phyloP scores from a whole-genome alignment of 345 rosid genomes.

The Mallotus nudiflorus region DNA sequence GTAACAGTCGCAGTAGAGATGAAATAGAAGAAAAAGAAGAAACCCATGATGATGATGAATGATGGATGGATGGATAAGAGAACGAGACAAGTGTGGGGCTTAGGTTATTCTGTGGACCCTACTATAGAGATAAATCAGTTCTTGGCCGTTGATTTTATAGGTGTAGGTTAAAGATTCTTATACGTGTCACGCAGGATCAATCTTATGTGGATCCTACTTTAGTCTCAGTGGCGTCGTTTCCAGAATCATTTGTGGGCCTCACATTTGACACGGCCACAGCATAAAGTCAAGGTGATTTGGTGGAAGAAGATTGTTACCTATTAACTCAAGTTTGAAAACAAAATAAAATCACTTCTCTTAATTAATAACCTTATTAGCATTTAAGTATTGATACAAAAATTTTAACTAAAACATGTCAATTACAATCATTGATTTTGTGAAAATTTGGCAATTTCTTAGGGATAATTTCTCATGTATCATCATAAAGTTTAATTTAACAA shows the following conservation, averaged over 20 bases:
- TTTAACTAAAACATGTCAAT: too few relatives aligned
- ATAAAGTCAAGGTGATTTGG: neutral
- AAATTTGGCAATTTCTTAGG: too few relatives aligned
- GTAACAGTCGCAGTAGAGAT: too few relatives aligned
- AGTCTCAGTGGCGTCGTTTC: neutral
- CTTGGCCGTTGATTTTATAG: neutral
- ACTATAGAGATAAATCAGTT: neutral
- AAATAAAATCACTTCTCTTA: too few relatives aligned
- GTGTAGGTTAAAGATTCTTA: neutral
- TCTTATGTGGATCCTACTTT: neutral
- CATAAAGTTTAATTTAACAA: too few relatives aligned
- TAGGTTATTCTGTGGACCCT: conserved; percentile 24
- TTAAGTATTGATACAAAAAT: too few relatives aligned
- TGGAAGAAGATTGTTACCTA: neutral
- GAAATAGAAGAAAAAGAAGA: neutral
- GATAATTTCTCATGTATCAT: too few relatives aligned
- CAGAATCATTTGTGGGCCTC: neutral
- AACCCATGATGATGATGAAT: too few relatives aligned
- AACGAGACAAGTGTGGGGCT: neutral
- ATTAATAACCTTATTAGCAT: too few relatives aligned
- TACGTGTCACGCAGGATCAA: neutral
- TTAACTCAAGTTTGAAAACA: neutral
- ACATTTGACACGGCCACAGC: neutral
- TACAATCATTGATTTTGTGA: too few relatives aligned
- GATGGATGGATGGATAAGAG: neutral